A percentile compares a stretch with the other conserved stretches of the same genome.
Conservation (phyloP, 2,329 filamentous ascomycete genomes). For the Pseudogymnoascus verrucosus region DNA sequence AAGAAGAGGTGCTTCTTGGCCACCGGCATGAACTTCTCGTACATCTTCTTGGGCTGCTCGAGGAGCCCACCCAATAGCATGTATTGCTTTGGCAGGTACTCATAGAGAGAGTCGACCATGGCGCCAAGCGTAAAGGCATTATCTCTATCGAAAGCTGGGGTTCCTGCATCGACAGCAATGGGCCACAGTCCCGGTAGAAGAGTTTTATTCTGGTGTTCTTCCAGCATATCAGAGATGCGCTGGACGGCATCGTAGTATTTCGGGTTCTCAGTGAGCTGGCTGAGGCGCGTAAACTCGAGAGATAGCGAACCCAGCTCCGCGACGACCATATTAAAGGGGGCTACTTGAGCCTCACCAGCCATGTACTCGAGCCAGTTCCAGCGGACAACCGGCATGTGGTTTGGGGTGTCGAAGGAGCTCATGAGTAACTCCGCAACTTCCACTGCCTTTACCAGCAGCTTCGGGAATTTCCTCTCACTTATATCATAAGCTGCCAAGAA, state of each 20-base stretch:
- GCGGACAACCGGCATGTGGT: slow-evolving; percentile 80
- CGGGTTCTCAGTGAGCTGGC: slow-evolving; percentile 71
- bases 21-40: slow-evolving; percentile 37
- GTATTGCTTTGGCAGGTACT: slow-evolving; percentile 61
- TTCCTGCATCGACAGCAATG: slow-evolving; percentile 38
- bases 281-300: slow-evolving; percentile 85
- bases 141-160: slow-evolving; percentile 43
- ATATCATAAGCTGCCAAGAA: slow-evolving; percentile 81
- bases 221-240: slow-evolving; percentile 48
- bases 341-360: slow-evolving; percentile 55
- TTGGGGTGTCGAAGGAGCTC: slow-evolving; percentile 75
- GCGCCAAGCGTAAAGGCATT: slow-evolving; percentile 49
- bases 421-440: slow-evolving; percentile 66
- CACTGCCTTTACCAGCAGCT: slow-evolving; percentile 62
- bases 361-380: slow-evolving; percentile 67
- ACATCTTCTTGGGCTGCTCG: slow-evolving; percentile 41
- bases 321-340: slow-evolving; percentile 45
- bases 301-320: slow-evolving; percentile 60
- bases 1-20: slow-evolving; percentile 39
- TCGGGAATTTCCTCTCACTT: slow-evolving; percentile 58
- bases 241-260: slow-evolving; percentile 88
- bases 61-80: slow-evolving; percentile 56
- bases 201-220: slow-evolving; percentile 44
- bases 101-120: slow-evolving; percentile 50
- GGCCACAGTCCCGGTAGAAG: slow-evolving; percentile 57